Conservation (phyloP, 495 filamentous ascomycete genomes). For the Penicillium paradoxum region DNA sequence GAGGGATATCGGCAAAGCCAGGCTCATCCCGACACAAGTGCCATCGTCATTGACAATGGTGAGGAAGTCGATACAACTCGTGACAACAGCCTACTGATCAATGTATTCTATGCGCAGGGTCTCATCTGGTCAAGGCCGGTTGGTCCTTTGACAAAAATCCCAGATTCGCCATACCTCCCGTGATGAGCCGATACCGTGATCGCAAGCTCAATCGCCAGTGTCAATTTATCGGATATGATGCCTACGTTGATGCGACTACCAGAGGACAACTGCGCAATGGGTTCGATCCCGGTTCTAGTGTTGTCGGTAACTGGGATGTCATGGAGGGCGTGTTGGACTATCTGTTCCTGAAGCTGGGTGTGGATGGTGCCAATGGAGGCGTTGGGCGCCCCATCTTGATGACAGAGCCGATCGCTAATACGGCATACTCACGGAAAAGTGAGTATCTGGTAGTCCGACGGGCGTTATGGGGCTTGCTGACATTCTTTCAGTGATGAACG, state of each 20-base stretch:
- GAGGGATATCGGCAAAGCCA: slow-evolving; percentile 63
- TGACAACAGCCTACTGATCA: not conserved
- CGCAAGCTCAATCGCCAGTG: slow-evolving; percentile 85
- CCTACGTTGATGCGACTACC: slow-evolving; percentile 89
- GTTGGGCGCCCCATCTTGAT: slow-evolving; percentile 87
- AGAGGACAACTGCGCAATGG: slow-evolving; percentile 83
- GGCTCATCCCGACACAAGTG: slow-evolving; percentile 50
- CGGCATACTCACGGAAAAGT: slow-evolving; percentile 83
- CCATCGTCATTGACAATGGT: slow-evolving; percentile 99
- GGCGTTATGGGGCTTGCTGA: slow-evolving; percentile 7
- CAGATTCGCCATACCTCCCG: slow-evolving; percentile 73
- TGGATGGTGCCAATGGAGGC: slow-evolving; percentile 65
- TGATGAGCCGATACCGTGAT: slow-evolving; percentile 90
- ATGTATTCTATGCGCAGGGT: slow-evolving; percentile 51
- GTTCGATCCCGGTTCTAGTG: slow-evolving; percentile 84
- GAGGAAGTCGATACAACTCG: slow-evolving; percentile 4
- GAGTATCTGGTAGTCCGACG: slow-evolving; percentile 24
- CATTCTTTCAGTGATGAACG: slow-evolving; percentile 72
- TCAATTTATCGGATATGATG: slow-evolving; percentile 84
- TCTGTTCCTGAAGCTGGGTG: slow-evolving; percentile 83
- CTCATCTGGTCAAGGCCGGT: slow-evolving; percentile 81
- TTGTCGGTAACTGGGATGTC: slow-evolving; percentile 95
- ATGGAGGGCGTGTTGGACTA: slow-evolving; percentile 93
- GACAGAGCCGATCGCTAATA: slow-evolving; percentile 91
- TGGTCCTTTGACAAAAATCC: slow-evolving; percentile 88